Percentiles rank a stretch among this genome's conserved stretches.
phyloP scores from a whole-genome alignment of 768 basidiomycete genomes.

The Porpolomopsis calyptriformis region DNA sequence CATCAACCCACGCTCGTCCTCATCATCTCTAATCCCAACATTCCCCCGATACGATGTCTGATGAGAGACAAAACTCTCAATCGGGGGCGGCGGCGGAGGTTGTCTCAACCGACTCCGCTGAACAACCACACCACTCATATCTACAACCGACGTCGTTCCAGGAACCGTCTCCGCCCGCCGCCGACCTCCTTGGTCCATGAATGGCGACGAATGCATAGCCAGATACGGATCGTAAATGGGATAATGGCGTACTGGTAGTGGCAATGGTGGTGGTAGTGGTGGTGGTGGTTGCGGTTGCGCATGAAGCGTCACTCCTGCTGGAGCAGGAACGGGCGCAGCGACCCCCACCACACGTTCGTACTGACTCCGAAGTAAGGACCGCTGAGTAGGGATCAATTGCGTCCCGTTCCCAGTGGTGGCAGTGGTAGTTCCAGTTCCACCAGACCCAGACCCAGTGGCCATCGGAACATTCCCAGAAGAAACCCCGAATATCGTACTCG shows the following conservation, averaged over 20 bases:
- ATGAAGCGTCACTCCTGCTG: neutral
- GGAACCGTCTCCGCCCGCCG: neutral
- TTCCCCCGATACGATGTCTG: too few species aligned
- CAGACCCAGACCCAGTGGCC: neutral
- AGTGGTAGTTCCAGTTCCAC: neutral
- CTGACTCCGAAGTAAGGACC: neutral
- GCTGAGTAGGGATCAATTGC: neutral
- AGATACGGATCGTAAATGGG: neutral
- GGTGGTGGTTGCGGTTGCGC: neutral
- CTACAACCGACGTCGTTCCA: slow-evolving; percentile 1
- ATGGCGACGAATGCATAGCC: neutral
- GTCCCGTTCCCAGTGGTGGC: too few species aligned
- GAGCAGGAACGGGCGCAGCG: neutral
- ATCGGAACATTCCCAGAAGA: neutral
- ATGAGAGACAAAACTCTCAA: slow-evolving; percentile 3
- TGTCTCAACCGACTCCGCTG: slow-evolving; percentile 6
- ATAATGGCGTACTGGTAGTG: neutral
- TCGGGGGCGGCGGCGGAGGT: neutral
- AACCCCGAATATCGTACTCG: neutral
- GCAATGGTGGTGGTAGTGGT: too few species aligned
- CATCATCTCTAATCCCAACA: neutral
- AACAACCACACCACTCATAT: neutral
- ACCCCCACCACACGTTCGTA: neutral
- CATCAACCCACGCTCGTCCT: neutral
- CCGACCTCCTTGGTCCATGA: neutral